These are phyloP conservation scores for Cordyceps sp. DNA, from an alignment of 2,329 filamentous ascomycete species.

Conservation along the genomic window DNA sequence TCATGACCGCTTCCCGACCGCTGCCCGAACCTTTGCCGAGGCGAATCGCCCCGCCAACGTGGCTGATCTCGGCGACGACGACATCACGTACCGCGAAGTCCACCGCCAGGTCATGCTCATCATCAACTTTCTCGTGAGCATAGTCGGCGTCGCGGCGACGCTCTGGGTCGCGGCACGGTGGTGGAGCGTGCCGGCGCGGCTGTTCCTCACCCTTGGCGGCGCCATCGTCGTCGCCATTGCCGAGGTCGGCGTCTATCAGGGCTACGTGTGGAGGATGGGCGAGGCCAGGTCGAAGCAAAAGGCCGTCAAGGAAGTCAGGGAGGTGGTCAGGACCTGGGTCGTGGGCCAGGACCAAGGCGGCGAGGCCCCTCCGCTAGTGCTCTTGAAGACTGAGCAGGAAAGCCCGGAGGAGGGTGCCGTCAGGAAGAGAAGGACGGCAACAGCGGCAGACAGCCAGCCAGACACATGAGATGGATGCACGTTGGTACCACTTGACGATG, in stretches of 20 bases:
- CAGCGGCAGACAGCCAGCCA: conserved; percentile 2
- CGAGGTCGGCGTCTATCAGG: conserved; percentile 62
- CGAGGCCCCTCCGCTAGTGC: conserved; percentile 3
- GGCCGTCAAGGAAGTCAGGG: conserved; percentile 44
- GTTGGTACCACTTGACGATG: too few relatives aligned
- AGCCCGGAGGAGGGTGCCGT: conserved; percentile 2
- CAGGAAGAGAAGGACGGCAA: conserved; percentile 11
- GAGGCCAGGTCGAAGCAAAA: conserved; percentile 50
- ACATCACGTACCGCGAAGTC: conserved; percentile 53
- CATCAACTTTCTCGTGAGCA: conserved; percentile 76
- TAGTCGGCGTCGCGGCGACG: conserved; percentile 60
- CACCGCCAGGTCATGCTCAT: conserved; percentile 74
- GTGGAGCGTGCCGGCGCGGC: conserved; percentile 54
- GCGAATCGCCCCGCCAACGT: conserved; percentile 29
- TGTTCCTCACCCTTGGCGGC: conserved; percentile 57
- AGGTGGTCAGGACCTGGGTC: conserved; percentile 59
- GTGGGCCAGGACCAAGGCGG: conserved; percentile 23
- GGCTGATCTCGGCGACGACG: conserved; percentile 39
- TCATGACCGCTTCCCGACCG: conserved; percentile 36
- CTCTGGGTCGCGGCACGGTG: conserved; percentile 65
- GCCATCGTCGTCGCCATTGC: conserved; percentile 54
- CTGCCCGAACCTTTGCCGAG: conserved; percentile 38
- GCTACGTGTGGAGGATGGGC: conserved; percentile 55
- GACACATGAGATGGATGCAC: too few relatives aligned
- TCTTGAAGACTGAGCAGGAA: not conserved